A percentile compares a stretch with the other conserved stretches of the same genome.
These are phyloP conservation scores for Phylloporus arenicola DNA, from an alignment of 768 basidiomycete genomes.

Conservation along the genomic window DNA sequence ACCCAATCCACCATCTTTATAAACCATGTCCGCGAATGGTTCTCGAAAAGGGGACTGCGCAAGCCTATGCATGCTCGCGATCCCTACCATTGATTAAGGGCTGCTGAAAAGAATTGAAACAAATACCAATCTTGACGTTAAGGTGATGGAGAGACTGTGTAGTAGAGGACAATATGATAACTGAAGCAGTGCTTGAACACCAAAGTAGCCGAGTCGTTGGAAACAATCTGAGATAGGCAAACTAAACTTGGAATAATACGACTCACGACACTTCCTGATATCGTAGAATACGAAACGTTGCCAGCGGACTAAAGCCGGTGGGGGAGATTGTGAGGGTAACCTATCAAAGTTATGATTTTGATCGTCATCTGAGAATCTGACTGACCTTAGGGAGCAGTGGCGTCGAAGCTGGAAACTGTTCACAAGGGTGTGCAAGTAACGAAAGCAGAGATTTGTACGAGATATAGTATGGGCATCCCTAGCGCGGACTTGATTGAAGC, in stretches of 20 bases:
- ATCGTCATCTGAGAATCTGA: neutral
- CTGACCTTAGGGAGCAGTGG: slow-evolving; percentile 10
- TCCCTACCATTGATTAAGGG: slow-evolving; percentile 3
- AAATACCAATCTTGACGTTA: slow-evolving; percentile 3
- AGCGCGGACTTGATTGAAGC: neutral
- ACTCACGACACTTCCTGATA: neutral
- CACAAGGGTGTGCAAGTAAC: neutral
- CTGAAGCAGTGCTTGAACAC: neutral
- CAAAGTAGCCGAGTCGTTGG: neutral
- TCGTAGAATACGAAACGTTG: neutral
- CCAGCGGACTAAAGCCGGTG: neutral
- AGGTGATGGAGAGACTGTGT: neutral
- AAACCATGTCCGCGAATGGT: slow-evolving; percentile 4
- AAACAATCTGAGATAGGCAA: neutral
- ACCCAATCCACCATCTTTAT: slow-evolving; percentile 16
- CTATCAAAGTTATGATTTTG: neutral
- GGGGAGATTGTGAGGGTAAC: neutral
- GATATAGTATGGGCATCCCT: neutral
- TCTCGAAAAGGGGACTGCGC: slow-evolving; percentile 9
- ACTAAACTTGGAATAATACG: neutral
- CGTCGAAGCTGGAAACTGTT: neutral
- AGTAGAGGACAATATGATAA: neutral
- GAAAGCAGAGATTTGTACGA: neutral
- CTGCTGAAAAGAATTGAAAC: neutral
- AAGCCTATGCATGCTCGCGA: slow-evolving; percentile 15